Base-by-base conservation (phyloP, 1,284 basidiomycete genomes). In the Schizopora paradoxa region DNA sequence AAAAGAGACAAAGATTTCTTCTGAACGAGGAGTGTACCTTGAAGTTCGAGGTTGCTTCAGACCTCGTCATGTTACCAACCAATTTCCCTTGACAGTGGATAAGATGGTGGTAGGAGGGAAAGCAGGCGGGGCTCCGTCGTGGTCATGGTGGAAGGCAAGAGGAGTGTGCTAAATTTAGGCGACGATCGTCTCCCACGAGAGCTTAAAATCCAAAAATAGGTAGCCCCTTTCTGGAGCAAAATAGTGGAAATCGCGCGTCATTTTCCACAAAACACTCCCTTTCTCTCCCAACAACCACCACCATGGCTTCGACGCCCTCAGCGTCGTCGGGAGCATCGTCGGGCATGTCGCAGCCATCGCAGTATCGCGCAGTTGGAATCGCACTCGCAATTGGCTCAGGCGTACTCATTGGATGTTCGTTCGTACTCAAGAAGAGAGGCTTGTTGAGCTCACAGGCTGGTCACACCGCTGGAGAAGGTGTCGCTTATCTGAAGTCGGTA, bases 391-490 rank as follows among this genome's bases (percentile, higher is more conserved):
- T 98, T 41, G 66, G 68, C 14, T 90, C 84, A 58, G 95, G 95
- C 18, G 34, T 94, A 19, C 81, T 99, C 55, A 98, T 98, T 56
- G 95, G 95, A 5, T 76, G 83, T n/a, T 87, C 85, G 57, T 94
- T 91, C 65, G 90, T 91, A 13, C 80, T 99, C 73, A 99, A 99
- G 79, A 99, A 98, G 76, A 95, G 90, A 61, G 91, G 91, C 11
- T 69, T 92, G 18, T 63, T 87, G 45, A 72, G 78, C 60, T 79
- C 82, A 57, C 82, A 86, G 67, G 73, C 77, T 55, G 80, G 74
- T 57, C 72, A 70, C 68, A 69, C 69, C 8, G 84, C 90, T 0
- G 95, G 95, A 38, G 92, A 98, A 61, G 94, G 94, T 37, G 91
- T 96, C 51, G 90, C 79, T 8, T 99, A 99, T 68, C 79, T 99